Conservation (phyloP, 2,329 filamentous ascomycete genomes). For the Fusarium sp. region DNA sequence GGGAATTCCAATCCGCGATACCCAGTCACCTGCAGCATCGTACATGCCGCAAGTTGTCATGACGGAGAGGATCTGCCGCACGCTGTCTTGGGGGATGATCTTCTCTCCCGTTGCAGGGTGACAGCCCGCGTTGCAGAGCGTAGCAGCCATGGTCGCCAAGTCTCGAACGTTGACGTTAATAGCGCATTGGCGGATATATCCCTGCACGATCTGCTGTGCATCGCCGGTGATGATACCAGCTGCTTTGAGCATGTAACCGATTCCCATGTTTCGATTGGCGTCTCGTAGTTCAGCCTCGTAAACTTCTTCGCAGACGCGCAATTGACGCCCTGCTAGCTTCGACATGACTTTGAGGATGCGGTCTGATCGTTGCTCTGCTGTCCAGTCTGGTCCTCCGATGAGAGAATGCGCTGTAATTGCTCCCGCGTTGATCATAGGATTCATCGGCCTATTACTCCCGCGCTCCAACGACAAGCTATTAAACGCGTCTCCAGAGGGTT, state of each 20-base stretch:
- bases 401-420: conserved; percentile 48
- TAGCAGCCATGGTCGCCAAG: conserved; percentile 51
- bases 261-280: conserved; percentile 47
- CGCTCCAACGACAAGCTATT: conserved; percentile 46
- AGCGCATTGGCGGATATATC: conserved; percentile 51
- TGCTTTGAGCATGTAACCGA: conserved; percentile 52
- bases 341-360: conserved; percentile 48
- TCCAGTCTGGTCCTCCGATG: conserved; percentile 42
- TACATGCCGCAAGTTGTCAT: conserved; percentile 55
- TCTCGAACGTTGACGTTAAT: conserved; percentile 53
- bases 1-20: conserved; percentile 49
- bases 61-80: conserved; percentile 51
- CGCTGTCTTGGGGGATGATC: conserved; percentile 48
- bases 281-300: conserved; percentile 49
- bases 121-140: conserved; percentile 48
- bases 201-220: conserved; percentile 46
- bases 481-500: conserved; percentile 51
- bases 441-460: conserved; percentile 45
- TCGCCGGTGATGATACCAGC: conserved; percentile 49
- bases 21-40: conserved; percentile 51
- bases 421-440: conserved; percentile 49
- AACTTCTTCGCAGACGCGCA: conserved; percentile 49
- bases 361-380: conserved; percentile 45
- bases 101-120: conserved; percentile 45
- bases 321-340: conserved; percentile 46